Base-by-base conservation (phyloP, 164 flowering plant genomes). In the Piper betle region DNA sequence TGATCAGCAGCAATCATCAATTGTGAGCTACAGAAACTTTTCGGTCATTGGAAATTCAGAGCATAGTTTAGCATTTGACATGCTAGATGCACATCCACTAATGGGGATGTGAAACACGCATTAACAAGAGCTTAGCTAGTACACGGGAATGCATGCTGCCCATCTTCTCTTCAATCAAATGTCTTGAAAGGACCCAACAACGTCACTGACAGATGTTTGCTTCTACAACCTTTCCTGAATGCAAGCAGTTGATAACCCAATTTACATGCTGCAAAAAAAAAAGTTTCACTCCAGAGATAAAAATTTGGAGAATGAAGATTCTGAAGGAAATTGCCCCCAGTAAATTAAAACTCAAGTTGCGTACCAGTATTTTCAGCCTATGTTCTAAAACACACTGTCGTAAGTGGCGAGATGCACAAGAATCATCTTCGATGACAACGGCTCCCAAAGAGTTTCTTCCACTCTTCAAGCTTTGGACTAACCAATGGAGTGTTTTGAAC, bases 241-340 rank as follows among this genome's bases (percentile, higher is more conserved):
- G 72, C 66, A 88, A 80, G 80, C 97, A 80, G 72, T 70, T 75
- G 63, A 79, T 72, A 48, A 91, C 78, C 97, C 97, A 91, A 75
- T 74, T 78, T 38, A 75, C 72, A 38, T 94, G 72, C 96, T 89
- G 83, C 80, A 81, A 11, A 55, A 52, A 18, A 52, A 53, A 37
- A 20, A 55, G 10, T 2, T 55, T 10, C 57, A 19, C 1, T 55
- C 20, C 37, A 19, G 18, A 19, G 8, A 37, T 10, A 10, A 18
- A 11, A n/a, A 37, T 0, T 55, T 9, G 37, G 1, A 16, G 5
- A 20, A 55, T n/a, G 13, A 5, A 3, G 13, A 55, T 9, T 55
- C 37, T 10, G 57, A 54, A 17, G 57, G 57, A 3, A 19, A 18
- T 55, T 37, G 57, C 10, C 25, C 33, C 18, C 57, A 58, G 15